phyloP scores from a whole-genome alignment of 176 grass and related monocot genomes.

The Bolboschoenus planiculmis region DNA sequence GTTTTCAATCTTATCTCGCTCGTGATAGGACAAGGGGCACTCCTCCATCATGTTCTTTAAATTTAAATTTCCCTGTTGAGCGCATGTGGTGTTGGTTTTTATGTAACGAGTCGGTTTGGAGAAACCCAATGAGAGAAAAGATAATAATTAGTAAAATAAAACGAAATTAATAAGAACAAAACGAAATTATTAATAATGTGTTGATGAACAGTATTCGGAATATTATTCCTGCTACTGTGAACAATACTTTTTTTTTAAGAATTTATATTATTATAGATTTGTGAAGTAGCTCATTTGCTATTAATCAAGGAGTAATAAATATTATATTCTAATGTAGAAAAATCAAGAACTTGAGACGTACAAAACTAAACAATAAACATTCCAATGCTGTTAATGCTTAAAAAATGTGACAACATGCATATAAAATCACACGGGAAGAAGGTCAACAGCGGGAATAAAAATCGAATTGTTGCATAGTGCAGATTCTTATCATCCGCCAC shows the following conservation, averaged over 20 bases:
- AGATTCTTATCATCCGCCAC: background rate
- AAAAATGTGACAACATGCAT: background rate
- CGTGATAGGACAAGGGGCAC: constrained; percentile 17
- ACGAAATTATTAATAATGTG: too few species aligned
- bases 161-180: background rate
- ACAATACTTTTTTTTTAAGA: too few species aligned
- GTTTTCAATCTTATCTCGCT: constrained; percentile 11
- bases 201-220: too few species aligned
- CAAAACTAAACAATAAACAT: background rate
- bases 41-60: constrained; percentile 11
- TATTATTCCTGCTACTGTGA: too few species aligned
- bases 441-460: too few species aligned
- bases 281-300: too few species aligned
- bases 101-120: background rate
- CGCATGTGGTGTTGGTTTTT: background rate
- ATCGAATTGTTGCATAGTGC: background rate
- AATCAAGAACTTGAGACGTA: background rate
- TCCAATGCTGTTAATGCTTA: background rate
- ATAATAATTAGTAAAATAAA: background rate
- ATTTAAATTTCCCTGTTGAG: background rate
- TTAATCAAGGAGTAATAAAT: too few species aligned
- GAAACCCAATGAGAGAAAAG: background rate
- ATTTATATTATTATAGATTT: too few species aligned
- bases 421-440: background rate
- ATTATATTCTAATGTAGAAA: background rate